Evolutionary conservation across 106 monocot genomes (phyloP), one percentile per base, ranked within the genome.

Genomic region (Dendrobium catenatum): DNA sequence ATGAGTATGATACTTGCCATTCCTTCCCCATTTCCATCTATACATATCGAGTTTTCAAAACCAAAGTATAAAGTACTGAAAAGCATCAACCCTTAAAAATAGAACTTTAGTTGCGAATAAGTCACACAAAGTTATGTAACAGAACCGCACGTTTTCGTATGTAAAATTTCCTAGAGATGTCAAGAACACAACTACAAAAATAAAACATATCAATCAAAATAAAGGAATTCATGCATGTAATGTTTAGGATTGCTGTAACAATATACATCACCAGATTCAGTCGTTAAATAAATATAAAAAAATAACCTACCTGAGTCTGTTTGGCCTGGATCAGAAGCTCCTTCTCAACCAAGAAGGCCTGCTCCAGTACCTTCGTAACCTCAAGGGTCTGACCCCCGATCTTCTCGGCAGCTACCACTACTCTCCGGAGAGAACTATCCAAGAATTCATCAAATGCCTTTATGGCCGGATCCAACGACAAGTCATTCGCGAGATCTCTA

Each of bases 321-420:
- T 88, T 89, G 56, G 84, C 78, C 84, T 83, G 80, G 51, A 89
- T 72, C 18, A 89, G 81, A 24, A 87, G 86, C 24, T 81, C 86
- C 78, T 55, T 90, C 81, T 86, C 80, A 22, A 77, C 86, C 15
- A 70, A 77, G 51, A 88, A 92, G 6, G 90, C 90, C 58, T 89
- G 85, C 58, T 82, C 86, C 37, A 89, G 70, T 11, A 89, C 78
- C 80, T 84, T 89, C 64, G 92, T 88, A 48, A 77, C 85, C 76
- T 92, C 92, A 26, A 87, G 75, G 29, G 88, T 90, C 86, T 88
- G 77, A 24, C 86, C 92, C 0, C 90, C 90, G 55, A 88, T 90
- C 82, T 90, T 92, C 54, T 83, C 84, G 3, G 88, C 87, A 9
- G 83, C 86, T 11, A 79, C 13, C 15, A 75, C 37, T 58, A 90